A percentile compares a stretch with the other conserved stretches of the same genome.
phyloP scores from a whole-genome alignment of 192 early-diverging fungal species.

The Backusella macrospora region DNA sequence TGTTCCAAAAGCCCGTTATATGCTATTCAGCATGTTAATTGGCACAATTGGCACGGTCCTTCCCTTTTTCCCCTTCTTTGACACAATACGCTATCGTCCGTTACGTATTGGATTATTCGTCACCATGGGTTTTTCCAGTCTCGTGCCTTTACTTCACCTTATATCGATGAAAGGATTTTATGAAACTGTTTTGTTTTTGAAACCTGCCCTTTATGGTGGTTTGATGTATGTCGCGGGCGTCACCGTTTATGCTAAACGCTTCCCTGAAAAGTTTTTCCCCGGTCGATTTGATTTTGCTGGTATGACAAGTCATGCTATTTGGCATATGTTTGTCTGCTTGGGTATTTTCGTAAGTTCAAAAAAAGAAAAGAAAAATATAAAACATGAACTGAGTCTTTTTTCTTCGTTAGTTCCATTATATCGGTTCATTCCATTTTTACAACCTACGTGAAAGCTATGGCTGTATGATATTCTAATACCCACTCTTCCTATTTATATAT shows the following conservation, averaged over 20 bases:
- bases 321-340: conserved; percentile 60
- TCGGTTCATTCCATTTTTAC: conserved; percentile 15
- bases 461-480: conserved; percentile 2
- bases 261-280: conserved; percentile 60
- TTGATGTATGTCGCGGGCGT: conserved; percentile 53
- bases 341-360: conserved; percentile 49
- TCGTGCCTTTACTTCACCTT: conserved; percentile 51
- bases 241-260: conserved; percentile 60
- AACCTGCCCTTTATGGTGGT: conserved; percentile 50
- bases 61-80: conserved; percentile 56
- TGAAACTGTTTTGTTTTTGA: conserved; percentile 46
- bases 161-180: conserved; percentile 43
- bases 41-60: conserved; percentile 49
- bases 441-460: conserved; percentile 4
- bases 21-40: conserved; percentile 46
- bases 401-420: conserved; percentile 13
- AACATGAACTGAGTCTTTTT: not conserved
- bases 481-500: not conserved
- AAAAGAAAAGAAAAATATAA: not conserved
- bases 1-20: conserved; percentile 44
- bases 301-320: conserved; percentile 56
- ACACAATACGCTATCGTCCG: conserved; percentile 49
- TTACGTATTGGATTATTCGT: conserved; percentile 55
- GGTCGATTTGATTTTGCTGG: conserved; percentile 58
- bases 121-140: conserved; percentile 48